Percentiles rank a stretch among this genome's conserved stretches.
phyloP scores from a whole-genome alignment of 306 rosid species.

The Myrica gale region DNA sequence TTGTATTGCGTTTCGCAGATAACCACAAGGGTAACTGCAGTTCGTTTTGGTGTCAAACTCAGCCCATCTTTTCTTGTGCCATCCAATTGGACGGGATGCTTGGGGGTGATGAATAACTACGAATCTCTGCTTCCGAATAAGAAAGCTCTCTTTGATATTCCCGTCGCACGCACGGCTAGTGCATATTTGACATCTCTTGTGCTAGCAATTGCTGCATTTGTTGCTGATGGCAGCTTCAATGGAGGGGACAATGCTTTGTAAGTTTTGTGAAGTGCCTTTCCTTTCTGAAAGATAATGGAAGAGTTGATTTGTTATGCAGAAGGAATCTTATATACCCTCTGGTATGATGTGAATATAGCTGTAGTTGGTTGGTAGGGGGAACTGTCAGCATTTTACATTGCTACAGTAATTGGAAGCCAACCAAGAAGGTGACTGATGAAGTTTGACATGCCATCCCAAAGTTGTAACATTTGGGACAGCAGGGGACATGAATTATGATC shows the following conservation, averaged over 20 bases:
- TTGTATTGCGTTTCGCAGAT: conserved; percentile 48
- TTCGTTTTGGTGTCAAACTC: conserved; percentile 75
- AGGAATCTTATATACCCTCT: neutral
- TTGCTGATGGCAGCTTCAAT: conserved; percentile 86
- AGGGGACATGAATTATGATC: neutral
- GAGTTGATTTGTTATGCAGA: neutral
- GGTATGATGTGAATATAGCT: neutral
- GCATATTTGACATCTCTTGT: conserved; percentile 78
- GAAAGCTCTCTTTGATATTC: conserved; percentile 86
- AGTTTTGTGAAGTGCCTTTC: conserved; percentile 29
- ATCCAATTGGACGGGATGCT: conserved; percentile 89
- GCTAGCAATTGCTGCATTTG: conserved; percentile 79
- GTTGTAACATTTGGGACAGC: neutral
- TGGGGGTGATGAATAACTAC: conserved; percentile 91
- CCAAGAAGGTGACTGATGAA: neutral
- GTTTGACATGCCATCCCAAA: neutral
- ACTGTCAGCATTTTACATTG: neutral
- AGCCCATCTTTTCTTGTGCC: conserved; percentile 95
- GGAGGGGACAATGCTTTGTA: conserved; percentile 93
- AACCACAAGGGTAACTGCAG: conserved; percentile 87
- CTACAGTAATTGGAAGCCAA: neutral
- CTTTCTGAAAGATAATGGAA: neutral
- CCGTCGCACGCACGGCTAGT: conserved; percentile 81
- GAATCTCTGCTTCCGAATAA: conserved; percentile 82
- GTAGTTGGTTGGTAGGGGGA: neutral